Evolutionary conservation across 805 yeast genomes (phyloP).

Genomic region (Schwanniomyces vanrijiae): DNA sequence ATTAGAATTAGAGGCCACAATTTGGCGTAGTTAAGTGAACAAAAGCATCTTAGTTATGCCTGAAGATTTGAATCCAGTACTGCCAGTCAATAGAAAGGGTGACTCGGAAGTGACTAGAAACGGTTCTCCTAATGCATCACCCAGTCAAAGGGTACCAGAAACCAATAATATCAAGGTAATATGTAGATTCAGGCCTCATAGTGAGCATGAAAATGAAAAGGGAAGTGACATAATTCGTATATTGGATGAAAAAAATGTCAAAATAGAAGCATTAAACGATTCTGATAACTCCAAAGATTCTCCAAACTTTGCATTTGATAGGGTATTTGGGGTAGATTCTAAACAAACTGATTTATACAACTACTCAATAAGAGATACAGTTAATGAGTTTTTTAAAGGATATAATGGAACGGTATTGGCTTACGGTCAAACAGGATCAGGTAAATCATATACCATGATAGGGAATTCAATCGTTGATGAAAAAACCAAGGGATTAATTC

Average conservation of each 20-base stretch:
- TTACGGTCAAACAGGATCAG: constrained; percentile 79
- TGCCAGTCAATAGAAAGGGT: not conserved
- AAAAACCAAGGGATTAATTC: constrained; percentile 61
- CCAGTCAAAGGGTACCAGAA: not conserved
- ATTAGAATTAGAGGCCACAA: not conserved
- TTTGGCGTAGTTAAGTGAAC: not conserved
- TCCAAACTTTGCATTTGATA: constrained; percentile 59
- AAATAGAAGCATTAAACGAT: constrained; percentile 16
- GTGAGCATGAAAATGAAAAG: constrained; percentile 26
- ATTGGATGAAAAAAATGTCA: constrained; percentile 26
- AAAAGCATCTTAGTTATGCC: not conserved
- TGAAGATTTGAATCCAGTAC: not conserved
- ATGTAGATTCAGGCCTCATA: constrained; percentile 69
- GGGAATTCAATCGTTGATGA: constrained; percentile 44
- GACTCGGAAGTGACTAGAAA: not conserved
- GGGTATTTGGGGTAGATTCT: constrained; percentile 53
- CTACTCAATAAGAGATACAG: constrained; percentile 58
- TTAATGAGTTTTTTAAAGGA: constrained; percentile 71
- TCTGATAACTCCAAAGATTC: constrained; percentile 14
- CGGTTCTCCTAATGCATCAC: not conserved
- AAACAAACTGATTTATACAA: constrained; percentile 61
- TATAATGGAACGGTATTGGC: constrained; percentile 76
- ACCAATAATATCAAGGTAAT: constrained; percentile 58
- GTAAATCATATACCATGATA: constrained; percentile 77
- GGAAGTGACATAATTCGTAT: constrained; percentile 18